Percentiles rank a stretch among this genome's conserved stretches.
Evolutionary conservation across 1,139 yeast genomes (phyloP).

Genomic region (Hyphopichia buzzinii): DNA sequence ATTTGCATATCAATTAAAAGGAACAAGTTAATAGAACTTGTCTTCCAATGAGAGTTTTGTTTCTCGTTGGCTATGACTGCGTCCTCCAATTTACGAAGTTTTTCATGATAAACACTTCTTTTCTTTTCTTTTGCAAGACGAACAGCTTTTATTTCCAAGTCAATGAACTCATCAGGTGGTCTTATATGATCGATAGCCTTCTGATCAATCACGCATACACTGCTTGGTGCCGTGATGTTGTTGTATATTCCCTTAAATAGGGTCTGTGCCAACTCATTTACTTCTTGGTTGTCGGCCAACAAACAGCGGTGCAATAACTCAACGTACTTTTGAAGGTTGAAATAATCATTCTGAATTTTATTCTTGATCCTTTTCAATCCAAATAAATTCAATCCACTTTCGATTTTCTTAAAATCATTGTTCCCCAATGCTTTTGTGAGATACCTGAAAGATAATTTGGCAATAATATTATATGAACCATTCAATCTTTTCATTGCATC

Average conservation of each 20-base stretch:
- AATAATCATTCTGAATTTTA: slow-evolving; percentile 58
- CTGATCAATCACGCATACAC: slow-evolving; percentile 54
- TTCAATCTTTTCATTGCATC: slow-evolving; percentile 72
- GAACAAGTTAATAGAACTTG: slow-evolving; percentile 53
- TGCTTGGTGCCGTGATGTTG: slow-evolving; percentile 56
- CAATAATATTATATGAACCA: slow-evolving; percentile 60
- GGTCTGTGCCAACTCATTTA: slow-evolving; percentile 50
- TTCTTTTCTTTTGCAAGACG: slow-evolving; percentile 59
- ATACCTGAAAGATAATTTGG: slow-evolving; percentile 48
- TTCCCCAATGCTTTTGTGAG: slow-evolving; percentile 52
- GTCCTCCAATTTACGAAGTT: slow-evolving; percentile 43
- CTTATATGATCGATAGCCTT: slow-evolving; percentile 49
- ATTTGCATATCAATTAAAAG: slow-evolving; percentile 56
- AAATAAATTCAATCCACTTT: slow-evolving; percentile 65
- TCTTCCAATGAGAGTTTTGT: slow-evolving; percentile 65
- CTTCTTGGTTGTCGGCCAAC: slow-evolving; percentile 55
- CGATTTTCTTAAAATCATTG: slow-evolving; percentile 51
- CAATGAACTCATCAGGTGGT: slow-evolving; percentile 62
- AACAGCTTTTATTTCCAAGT: slow-evolving; percentile 55
- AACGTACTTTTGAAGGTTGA: slow-evolving; percentile 47
- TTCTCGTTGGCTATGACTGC: slow-evolving; percentile 38
- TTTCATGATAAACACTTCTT: slow-evolving; percentile 39
- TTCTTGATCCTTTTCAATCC: slow-evolving; percentile 51
- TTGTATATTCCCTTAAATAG: slow-evolving; percentile 48
- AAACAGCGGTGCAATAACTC: slow-evolving; percentile 56